phyloP scores from a whole-genome alignment of 108 stramenopile genomes.

The Nitzschia putrida region DNA sequence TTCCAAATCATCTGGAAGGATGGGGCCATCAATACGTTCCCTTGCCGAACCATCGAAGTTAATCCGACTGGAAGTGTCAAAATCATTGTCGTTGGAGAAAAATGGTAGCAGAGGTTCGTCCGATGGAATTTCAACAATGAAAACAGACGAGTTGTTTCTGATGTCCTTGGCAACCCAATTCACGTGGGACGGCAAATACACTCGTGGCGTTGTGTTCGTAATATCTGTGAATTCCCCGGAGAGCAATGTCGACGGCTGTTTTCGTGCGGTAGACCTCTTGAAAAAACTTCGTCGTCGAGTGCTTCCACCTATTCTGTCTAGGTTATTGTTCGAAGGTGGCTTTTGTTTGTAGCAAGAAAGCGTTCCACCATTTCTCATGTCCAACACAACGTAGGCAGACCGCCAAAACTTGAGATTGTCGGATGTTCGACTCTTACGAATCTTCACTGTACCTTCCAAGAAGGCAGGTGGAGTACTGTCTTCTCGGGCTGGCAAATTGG shows the following conservation, averaged over 20 bases:
- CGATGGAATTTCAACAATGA: slow-evolving; percentile 44
- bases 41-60: not conserved
- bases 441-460: slow-evolving; percentile 12
- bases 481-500: no score
- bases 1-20: not conserved
- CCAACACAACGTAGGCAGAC: slow-evolving; percentile 5
- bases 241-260: not conserved
- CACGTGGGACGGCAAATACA: slow-evolving; percentile 11
- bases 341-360: slow-evolving; percentile 15
- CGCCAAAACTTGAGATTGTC: slow-evolving; percentile 5
- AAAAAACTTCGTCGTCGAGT: not conserved
- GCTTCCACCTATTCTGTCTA: not conserved
- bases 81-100: not conserved
- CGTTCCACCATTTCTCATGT: slow-evolving; percentile 20
- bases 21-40: not conserved
- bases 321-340: not conserved
- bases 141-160: slow-evolving; percentile 18
- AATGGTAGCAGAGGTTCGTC: slow-evolving; percentile 10
- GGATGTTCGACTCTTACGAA: slow-evolving; percentile 6
- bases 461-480: not conserved
- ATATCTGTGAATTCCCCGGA: not conserved
- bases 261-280: not conserved
- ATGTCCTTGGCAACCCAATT: slow-evolving; percentile 51
- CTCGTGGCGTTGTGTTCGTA: slow-evolving; percentile 4
- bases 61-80: not conserved